phyloP scores from a whole-genome alignment of 352 stramenopile genomes.

The Pythium myriotylum region DNA sequence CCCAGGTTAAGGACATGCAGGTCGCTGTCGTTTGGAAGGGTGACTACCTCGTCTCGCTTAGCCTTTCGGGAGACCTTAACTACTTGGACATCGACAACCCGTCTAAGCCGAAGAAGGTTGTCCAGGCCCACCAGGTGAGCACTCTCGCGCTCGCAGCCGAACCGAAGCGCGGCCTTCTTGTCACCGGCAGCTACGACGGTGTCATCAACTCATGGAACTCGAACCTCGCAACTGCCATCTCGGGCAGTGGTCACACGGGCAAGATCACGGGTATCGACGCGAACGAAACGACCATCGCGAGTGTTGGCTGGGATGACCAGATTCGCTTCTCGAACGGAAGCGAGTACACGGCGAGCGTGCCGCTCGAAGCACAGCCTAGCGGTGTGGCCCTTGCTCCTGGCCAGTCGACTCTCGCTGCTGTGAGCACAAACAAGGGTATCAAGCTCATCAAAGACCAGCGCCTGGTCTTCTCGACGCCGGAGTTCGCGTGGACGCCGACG shows the following conservation, averaged over 20 bases:
- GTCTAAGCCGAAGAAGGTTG: slow-evolving; percentile 71
- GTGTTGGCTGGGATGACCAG: slow-evolving; percentile 92
- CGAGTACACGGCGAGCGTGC: slow-evolving; percentile 64
- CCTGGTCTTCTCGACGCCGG: slow-evolving; percentile 73
- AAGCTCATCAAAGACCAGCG: slow-evolving; percentile 76
- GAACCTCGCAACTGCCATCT: slow-evolving; percentile 48
- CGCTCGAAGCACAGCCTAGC: slow-evolving; percentile 70
- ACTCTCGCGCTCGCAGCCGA: slow-evolving; percentile 90
- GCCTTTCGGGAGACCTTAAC: slow-evolving; percentile 85
- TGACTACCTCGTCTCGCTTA: slow-evolving; percentile 84
- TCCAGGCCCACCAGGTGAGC: slow-evolving; percentile 92
- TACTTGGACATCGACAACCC: slow-evolving; percentile 71
- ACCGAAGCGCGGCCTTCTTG: slow-evolving; percentile 61
- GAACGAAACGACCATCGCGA: slow-evolving; percentile 70
- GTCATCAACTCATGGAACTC: slow-evolving; percentile 91
- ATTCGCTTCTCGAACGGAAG: slow-evolving; percentile 68
- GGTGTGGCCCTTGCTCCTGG: slow-evolving; percentile 58
- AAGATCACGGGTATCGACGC: slow-evolving; percentile 86
- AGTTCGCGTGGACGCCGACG: slow-evolving; percentile 80
- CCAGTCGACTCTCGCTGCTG: slow-evolving; percentile 51
- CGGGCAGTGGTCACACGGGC: slow-evolving; percentile 52
- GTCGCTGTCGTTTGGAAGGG: slow-evolving; percentile 68
- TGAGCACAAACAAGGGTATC: slow-evolving; percentile 84
- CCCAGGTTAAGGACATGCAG: slow-evolving; percentile 86
- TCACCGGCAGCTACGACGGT: slow-evolving; percentile 95